Percentiles rank a stretch among this genome's conserved stretches.
phyloP scores from a whole-genome alignment of 1,139 yeast genomes.

The Saccharomyces pastorianus region DNA sequence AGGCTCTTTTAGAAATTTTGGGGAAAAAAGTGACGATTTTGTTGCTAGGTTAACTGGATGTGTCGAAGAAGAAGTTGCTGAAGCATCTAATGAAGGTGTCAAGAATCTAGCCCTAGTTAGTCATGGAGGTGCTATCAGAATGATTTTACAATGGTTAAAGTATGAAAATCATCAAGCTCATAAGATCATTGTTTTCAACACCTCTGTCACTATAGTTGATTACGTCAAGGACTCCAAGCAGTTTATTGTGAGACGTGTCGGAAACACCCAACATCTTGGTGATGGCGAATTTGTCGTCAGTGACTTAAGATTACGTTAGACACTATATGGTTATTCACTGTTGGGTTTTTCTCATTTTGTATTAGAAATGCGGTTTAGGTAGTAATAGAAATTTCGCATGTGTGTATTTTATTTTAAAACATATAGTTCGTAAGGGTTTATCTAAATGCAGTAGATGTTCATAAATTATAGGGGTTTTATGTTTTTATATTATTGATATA shows the following conservation, averaged over 20 bases:
- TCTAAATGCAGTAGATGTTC: not conserved
- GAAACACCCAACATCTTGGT: slow-evolving; percentile 59
- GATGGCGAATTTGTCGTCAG: slow-evolving; percentile 44
- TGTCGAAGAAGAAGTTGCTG: slow-evolving; percentile 40
- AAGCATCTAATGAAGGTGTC: slow-evolving; percentile 31
- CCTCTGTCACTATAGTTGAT: slow-evolving; percentile 62
- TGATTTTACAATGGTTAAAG: slow-evolving; percentile 39
- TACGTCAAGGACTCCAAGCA: slow-evolving; percentile 34
- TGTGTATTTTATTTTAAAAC: not conserved
- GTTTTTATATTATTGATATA: not conserved
- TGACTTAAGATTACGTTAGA: slow-evolving; percentile 40
- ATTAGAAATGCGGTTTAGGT: not conserved
- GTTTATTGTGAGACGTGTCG: slow-evolving; percentile 45
- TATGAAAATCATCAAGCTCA: slow-evolving; percentile 32
- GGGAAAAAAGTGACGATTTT: slow-evolving; percentile 47
- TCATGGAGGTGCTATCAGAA: slow-evolving; percentile 81
- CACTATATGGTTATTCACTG: not conserved
- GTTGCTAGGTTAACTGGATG: slow-evolving; percentile 43
- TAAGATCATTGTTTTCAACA: slow-evolving; percentile 56
- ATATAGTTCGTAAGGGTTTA: not conserved
- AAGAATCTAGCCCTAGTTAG: slow-evolving; percentile 58
- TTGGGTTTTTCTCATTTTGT: not conserved
- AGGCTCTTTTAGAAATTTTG: slow-evolving; percentile 40
- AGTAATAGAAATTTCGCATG: not conserved
- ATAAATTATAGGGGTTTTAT: not conserved